Base-by-base conservation (phyloP, 164 flowering plant genomes). In the Vitis riparia region DNA sequence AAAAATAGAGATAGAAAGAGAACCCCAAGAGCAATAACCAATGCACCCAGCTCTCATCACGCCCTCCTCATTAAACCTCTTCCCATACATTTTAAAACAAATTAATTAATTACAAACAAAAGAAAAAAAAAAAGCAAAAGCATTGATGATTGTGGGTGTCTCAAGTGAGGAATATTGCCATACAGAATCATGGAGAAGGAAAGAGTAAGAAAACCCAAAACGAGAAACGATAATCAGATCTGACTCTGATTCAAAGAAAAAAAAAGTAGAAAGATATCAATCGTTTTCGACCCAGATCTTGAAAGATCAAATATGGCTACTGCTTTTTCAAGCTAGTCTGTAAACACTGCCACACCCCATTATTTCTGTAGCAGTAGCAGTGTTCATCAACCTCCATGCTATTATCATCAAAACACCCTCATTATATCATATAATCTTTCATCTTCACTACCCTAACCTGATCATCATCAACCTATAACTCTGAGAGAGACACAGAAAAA, bases 11-110 rank as follows among this genome's bases (percentile, higher is more conserved):
- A 66, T 6, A 48, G 17, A 51, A 13, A 61, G 62, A 62, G 57
- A 55, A 13, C 27, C 27, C 27, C 27, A 1, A 23, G 27, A 23
- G 27, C 27, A 23, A 1, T 23, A 23, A 23, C 27, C 27, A 32
- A 7, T 12, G 47, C 23, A 65, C 58, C 74, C 68, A 66, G 60
- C 69, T 65, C 23, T 59, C 7, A 66, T 72, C 66, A 1, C 14
- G 49, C 71, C 71, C 68, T 50, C 30, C 71, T 56, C 59, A 47
- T 62, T 55, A 32, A 73, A 73, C 52, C 61, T 56, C 30, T 53
- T 32, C 5, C 7, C 44, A 56, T 8, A 9, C 10, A 16, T 11
- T 23, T 6, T 5, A 16, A 56, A 9, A 56, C 2, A 17, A 56
- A 56, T 16, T 7, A 56, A 19, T n/a, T 1, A 56, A 56, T n/a